Evolutionary conservation across 2,329 filamentous ascomycete species (phyloP), one percentile per base, ranked within the genome.

Genomic region (Escovopsis sp.): DNA sequence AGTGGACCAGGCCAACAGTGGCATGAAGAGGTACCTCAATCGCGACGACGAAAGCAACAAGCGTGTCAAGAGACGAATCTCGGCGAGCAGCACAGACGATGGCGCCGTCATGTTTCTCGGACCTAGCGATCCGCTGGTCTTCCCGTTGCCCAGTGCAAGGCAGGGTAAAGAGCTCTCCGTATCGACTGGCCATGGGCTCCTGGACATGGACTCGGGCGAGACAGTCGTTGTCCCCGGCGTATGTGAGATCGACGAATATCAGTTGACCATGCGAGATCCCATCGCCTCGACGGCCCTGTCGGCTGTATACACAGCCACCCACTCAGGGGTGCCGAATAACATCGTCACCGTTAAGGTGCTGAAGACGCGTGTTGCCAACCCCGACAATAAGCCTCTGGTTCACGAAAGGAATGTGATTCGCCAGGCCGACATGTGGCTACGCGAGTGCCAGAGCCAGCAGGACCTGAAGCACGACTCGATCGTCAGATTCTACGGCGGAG

Each of bases 281-380:
- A 76, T 77, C 42, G 72, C 73, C 4, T 67, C 67, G 2, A 73
- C 71, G 1, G 61, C 63, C 4, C 62, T 73, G 15, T 76, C 73
- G 4, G 68, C 69, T 6, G 73, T 77, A 33, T 77, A 71, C 51
- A 74, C 66, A 2, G 73, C 68, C 18, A 61, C 68, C 33, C 67
- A 75, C 52, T 74, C 72, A 4, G 56, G 65, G 9, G 65, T 73
- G 15, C 62, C 70, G 3, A 68, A 72, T 42, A 66, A 68, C 18
- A 66, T 75, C 42, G 71, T 77, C 43, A 76, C 72, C 1, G 72
- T 76, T 55, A 77, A 77, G 51, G 72, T 77, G 2, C 68, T 77
- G 48, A 76, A 75, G 57, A 77, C 73, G 2, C 59, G 65, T 6
- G 53, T 64, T 3, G 50, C 62, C 30, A 62, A 60, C 36, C 48